Evolutionary conservation across 208 protist genomes (phyloP).

Genomic region (Acanthamoeba healyi): DNA sequence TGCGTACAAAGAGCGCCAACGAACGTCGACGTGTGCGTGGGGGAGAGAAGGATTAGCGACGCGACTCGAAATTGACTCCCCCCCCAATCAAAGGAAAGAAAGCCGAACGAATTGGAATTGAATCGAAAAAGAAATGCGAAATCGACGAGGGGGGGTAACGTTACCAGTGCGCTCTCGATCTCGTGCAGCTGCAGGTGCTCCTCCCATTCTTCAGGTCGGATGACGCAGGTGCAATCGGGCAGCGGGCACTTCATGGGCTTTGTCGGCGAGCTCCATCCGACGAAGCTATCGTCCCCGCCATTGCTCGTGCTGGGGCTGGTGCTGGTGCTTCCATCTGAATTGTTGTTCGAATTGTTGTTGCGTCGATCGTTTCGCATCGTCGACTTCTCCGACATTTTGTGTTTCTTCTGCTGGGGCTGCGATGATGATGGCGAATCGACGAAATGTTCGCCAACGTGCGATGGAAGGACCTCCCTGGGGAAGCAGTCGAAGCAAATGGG

Average conservation of each 20-base stretch:
- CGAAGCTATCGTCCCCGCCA: background rate
- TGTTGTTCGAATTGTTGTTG: background rate
- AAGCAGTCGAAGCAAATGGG: constrained; percentile 2
- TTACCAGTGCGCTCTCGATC: constrained; percentile 44
- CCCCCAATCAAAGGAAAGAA: too few species aligned
- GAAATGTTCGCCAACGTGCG: constrained; percentile 42
- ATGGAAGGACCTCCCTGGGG: background rate
- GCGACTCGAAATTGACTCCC: background rate
- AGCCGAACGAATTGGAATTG: too few species aligned
- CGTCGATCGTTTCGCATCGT: constrained; percentile 39
- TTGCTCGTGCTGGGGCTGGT: background rate
- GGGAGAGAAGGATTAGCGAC: background rate
- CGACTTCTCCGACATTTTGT: constrained; percentile 37
- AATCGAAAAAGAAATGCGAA: background rate
- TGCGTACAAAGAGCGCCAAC: too few species aligned
- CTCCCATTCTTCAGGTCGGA: constrained; percentile 55
- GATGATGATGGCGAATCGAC: background rate
- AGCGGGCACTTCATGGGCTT: constrained; percentile 42
- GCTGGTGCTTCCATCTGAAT: background rate
- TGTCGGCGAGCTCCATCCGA: constrained; percentile 2
- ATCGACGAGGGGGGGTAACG: background rate
- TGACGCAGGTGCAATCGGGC: constrained; percentile 30
- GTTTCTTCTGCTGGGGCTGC: background rate
- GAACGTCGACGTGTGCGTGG: too few species aligned
- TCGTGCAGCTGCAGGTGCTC: constrained; percentile 55